Conservation (phyloP, 2,329 filamentous ascomycete species). For the Ilyonectria sp. region DNA sequence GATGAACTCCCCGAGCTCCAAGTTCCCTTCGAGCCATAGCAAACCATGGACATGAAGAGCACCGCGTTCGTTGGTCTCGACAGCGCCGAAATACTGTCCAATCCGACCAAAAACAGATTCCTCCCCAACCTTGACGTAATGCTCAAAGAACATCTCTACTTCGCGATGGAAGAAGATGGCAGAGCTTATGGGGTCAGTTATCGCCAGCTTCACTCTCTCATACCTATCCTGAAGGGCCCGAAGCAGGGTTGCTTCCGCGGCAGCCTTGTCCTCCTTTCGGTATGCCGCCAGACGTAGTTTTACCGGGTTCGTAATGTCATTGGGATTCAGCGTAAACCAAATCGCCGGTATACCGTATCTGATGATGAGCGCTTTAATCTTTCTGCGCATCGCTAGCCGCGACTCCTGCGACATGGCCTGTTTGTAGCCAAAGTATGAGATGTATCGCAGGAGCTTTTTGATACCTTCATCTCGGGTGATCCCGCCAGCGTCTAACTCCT, state of each 20-base stretch:
- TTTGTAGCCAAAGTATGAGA: constrained; percentile 16
- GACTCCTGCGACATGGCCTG: not conserved
- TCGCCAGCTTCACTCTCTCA: no score
- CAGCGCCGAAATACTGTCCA: no score
- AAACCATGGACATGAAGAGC: no score
- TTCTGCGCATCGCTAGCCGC: constrained; percentile 11
- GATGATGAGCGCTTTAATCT: constrained; percentile 28
- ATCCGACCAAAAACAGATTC: no score
- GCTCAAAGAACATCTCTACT: no score
- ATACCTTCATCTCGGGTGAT: constrained; percentile 15
- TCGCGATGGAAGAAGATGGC: no score
- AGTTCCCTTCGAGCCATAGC: no score
- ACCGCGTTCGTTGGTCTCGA: no score
- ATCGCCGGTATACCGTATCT: constrained; percentile 23
- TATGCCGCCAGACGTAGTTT: constrained; percentile 11
- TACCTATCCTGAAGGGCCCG: not conserved
- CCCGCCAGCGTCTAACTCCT: constrained; percentile 1
- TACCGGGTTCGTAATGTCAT: constrained; percentile 24
- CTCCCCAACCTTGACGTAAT: no score
- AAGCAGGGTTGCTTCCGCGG: constrained; percentile 3
- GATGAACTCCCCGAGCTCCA: no score
- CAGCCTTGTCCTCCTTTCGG: no score
- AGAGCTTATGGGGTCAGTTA: no score
- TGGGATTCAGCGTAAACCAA: constrained; percentile 31
- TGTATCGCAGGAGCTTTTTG: constrained; percentile 17